These are phyloP conservation scores for Solanum okadae DNA, from an alignment of 257 asterid genomes.

Conservation along the genomic window DNA sequence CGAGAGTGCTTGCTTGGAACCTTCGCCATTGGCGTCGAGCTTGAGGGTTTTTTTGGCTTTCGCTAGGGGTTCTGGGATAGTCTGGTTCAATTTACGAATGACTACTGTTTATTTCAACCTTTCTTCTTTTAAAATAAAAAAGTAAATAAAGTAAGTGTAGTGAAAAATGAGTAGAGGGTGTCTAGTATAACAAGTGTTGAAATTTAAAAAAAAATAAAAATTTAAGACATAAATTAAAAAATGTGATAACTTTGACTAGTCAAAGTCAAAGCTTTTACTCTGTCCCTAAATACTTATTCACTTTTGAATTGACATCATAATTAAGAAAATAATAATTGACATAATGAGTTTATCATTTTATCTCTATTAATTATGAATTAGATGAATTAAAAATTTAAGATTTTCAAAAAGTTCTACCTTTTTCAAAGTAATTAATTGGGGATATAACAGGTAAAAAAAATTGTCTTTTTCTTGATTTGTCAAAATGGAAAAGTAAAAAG, in stretches of 20 bases:
- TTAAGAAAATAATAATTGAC: no score
- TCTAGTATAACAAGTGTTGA: neutral
- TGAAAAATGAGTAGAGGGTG: neutral
- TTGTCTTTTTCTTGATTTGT: no score
- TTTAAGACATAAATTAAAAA: neutral
- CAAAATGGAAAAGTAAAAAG: no score
- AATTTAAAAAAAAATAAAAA: no score
- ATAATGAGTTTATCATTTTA: no score
- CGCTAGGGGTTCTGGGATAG: neutral
- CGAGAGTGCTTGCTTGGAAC: constrained; percentile 55
- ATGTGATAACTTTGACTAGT: neutral
- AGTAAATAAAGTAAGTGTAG: no score
- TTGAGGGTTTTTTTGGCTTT: neutral
- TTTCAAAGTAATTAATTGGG: neutral
- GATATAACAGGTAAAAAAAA: neutral
- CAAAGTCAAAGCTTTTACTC: neutral
- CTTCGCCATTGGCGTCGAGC: constrained; percentile 35
- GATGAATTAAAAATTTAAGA: no score
- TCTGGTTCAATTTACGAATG: neutral
- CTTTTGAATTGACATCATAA: neutral
- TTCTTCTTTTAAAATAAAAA: neutral
- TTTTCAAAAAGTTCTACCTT: no score
- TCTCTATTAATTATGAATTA: no score
- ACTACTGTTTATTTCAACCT: neutral
- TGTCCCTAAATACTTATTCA: no score